These are phyloP conservation scores for Penicillium waksmanii DNA, from an alignment of 495 filamentous ascomycete species.

Conservation along the genomic window DNA sequence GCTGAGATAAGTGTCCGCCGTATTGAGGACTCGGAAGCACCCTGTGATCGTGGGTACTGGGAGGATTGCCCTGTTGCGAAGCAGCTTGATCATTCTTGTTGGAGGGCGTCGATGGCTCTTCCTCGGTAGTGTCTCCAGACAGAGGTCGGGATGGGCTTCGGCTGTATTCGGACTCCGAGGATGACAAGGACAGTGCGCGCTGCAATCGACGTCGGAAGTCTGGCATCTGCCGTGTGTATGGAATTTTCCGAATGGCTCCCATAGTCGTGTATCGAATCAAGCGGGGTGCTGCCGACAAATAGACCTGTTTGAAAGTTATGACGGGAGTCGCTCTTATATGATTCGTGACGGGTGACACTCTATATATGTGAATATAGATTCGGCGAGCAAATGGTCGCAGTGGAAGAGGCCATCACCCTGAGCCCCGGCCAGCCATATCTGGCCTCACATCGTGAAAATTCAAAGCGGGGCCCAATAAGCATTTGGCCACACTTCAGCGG, in stretches of 20 bases:
- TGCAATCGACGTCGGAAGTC: constrained; percentile 1
- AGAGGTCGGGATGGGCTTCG: background rate
- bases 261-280: background rate
- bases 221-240: background rate
- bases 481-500: background rate
- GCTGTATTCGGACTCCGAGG: background rate
- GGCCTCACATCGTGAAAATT: background rate
- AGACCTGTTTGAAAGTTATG: no score
- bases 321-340: no score
- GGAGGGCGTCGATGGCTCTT: background rate
- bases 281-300: background rate
- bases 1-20: background rate
- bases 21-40: background rate
- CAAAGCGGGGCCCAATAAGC: background rate
- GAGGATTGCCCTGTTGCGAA: background rate
- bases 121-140: background rate
- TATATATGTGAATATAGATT: background rate
- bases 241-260: background rate
- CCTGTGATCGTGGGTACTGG: background rate
- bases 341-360: background rate
- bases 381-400: background rate
- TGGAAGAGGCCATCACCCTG: background rate
- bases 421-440: background rate
- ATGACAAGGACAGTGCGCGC: background rate
- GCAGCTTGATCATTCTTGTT: background rate